Evolutionary conservation across 345 rosid species (phyloP), one percentile per base, ranked within the genome.

Genomic region (Atalantia buxifolia): DNA sequence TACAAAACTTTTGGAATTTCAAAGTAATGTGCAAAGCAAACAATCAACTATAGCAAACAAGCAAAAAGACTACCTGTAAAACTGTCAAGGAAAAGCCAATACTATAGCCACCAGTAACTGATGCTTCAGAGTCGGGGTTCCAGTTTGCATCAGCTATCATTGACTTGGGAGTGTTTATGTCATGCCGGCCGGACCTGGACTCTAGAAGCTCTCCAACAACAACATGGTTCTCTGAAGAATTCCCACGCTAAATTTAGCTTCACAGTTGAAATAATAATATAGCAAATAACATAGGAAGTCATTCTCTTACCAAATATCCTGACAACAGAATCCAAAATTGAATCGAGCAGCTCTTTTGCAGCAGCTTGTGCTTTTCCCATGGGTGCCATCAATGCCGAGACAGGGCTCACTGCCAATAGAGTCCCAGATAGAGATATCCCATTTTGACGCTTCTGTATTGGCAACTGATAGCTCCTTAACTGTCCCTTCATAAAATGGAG

Each of bases 331-430:
- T 94, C 95, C 84, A 96, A 87, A 87, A 92, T 86, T 78, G 98
- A 94, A 90, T 92, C 91, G 77, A 96, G 97, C 84, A 96, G 97
- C 81, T 91, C 97, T 82, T 85, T 94, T 35, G 98, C 91, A 71
- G 98, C 89, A 84, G 83, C 82, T 88, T 96, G 99, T 59, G 98
- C 98, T 86, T 89, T 96, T 74, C 99, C 99, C 74, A 87, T 81
- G 80, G 99, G 99, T 84, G 97, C 97, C 99, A 96, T 94, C 76
- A 92, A 85, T 68, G 97, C 88, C 1, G 99, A 96, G 72, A 94
- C 99, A 71, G 99, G 99, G 85, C 98, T 96, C 80, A 92, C 97
- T 79, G 98, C 91, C 84, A 89, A 80, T 77, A 94, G 88, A 79
- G 89, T 85, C 73, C 89, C 96, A 76, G 87, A 87, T 28, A 83